phyloP scores from a whole-genome alignment of 2,329 filamentous ascomycete species.

The Phialocephala subalpina region DNA sequence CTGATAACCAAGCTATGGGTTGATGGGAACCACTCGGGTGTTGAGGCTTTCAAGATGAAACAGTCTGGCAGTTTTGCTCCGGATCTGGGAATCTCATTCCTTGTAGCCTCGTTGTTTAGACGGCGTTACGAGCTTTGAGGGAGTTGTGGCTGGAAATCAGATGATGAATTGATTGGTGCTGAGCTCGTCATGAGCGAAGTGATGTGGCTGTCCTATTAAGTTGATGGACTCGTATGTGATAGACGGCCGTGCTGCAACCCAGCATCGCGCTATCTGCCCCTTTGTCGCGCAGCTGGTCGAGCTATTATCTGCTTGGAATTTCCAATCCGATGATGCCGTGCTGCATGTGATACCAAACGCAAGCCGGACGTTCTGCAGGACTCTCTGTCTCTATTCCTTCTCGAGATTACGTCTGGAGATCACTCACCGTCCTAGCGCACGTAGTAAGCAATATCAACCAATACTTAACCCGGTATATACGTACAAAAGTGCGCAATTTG shows the following conservation, averaged over 20 bases:
- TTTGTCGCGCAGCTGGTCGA: background rate
- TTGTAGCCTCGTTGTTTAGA: background rate
- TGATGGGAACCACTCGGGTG: conserved; percentile 9
- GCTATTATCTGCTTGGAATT: background rate
- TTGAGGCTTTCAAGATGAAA: background rate
- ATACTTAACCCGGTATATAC: background rate
- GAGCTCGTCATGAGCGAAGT: background rate
- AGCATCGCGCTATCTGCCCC: conserved; percentile 1
- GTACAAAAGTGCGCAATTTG: conserved; percentile 5
- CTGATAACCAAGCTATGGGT: background rate
- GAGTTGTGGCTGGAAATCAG: background rate
- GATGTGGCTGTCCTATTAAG: background rate
- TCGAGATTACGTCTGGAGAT: background rate
- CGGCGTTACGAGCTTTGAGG: background rate
- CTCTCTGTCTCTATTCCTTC: background rate
- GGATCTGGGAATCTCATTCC: background rate
- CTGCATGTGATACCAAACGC: background rate
- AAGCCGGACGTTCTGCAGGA: conserved; percentile 4
- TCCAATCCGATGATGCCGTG: background rate
- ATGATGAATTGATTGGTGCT: conserved; percentile 3
- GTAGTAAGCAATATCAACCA: background rate
- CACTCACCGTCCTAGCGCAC: background rate
- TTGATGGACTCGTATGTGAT: background rate
- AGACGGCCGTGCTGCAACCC: background rate
- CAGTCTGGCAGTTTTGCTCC: background rate